Evolutionary conservation across 1,139 yeast genomes (phyloP).

Genomic region (Yamadazyma triangularis): DNA sequence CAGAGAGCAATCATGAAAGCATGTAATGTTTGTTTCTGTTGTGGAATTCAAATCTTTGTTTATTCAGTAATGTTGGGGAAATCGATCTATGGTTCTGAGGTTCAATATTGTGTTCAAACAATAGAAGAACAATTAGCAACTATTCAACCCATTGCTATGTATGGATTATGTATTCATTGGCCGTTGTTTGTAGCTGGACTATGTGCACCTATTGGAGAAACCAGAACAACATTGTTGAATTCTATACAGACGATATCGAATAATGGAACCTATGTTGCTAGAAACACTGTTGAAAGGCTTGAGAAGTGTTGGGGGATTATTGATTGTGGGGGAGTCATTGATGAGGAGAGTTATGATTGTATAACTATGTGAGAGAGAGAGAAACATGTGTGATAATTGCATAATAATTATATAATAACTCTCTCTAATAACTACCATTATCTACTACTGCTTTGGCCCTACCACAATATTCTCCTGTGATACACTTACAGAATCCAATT

Average conservation of each 20-base stretch:
- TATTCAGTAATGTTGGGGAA: slow-evolving; percentile 5
- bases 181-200: slow-evolving; percentile 7
- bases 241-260: not conserved
- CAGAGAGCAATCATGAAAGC: slow-evolving; percentile 7
- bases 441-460: too few relatives aligned
- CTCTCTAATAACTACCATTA: too few relatives aligned
- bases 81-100: slow-evolving; percentile 3
- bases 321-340: slow-evolving; percentile 5
- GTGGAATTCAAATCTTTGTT: slow-evolving; percentile 4
- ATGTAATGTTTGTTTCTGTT: slow-evolving; percentile 6
- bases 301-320: not conserved
- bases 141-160: slow-evolving; percentile 2
- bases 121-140: not conserved
- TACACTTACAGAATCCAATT: too few relatives aligned
- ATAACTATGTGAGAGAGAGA: too few relatives aligned
- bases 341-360: slow-evolving; percentile 7
- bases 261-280: not conserved
- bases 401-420: too few relatives aligned
- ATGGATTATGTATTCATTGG: slow-evolving; percentile 8
- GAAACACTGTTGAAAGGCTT: not conserved
- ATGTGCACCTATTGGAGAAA: slow-evolving; percentile 5
- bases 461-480: too few relatives aligned
- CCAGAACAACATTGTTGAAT: not conserved
- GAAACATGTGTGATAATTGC: too few relatives aligned
- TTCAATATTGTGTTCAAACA: slow-evolving; percentile 1